These are phyloP conservation scores for Chenopodium suecicum DNA, from an alignment of 148 eudicot genomes.

Conservation along the genomic window DNA sequence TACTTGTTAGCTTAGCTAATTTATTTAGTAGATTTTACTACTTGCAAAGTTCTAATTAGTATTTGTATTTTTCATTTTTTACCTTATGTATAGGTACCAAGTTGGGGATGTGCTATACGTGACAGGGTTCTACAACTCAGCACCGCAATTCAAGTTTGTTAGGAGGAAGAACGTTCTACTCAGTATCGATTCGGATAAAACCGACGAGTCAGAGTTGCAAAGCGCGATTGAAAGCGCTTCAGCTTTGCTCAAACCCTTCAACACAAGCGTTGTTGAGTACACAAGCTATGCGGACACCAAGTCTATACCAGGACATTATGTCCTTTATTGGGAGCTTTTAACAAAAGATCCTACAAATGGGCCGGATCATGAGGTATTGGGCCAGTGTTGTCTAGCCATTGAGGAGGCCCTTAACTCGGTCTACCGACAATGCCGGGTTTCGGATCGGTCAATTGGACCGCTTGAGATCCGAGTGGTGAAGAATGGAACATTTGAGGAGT, in stretches of 20 bases:
- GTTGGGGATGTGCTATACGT: slow-evolving; percentile 79
- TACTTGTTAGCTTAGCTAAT: too few species aligned
- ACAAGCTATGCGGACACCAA: slow-evolving; percentile 56
- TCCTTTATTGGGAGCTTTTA: slow-evolving; percentile 50
- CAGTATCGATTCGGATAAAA: slow-evolving; percentile 62
- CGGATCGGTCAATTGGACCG: slow-evolving; percentile 51
- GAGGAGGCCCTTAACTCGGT: slow-evolving; percentile 57
- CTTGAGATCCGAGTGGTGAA: slow-evolving; percentile 56
- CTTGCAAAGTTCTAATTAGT: neutral
- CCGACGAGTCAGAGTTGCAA: slow-evolving; percentile 54
- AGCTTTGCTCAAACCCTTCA: slow-evolving; percentile 20
- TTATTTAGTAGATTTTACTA: too few species aligned
- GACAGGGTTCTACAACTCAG: slow-evolving; percentile 63
- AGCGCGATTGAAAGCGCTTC: slow-evolving; percentile 46
- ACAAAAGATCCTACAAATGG: slow-evolving; percentile 20
- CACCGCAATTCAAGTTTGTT: slow-evolving; percentile 74
- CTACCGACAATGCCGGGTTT: slow-evolving; percentile 52
- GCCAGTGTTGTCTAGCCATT: slow-evolving; percentile 48
- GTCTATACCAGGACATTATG: slow-evolving; percentile 58
- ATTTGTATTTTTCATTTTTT: too few species aligned
- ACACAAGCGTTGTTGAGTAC: slow-evolving; percentile 48
- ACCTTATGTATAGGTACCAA: slow-evolving; percentile 46
- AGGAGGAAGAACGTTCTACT: slow-evolving; percentile 66
- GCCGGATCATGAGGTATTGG: slow-evolving; percentile 31
- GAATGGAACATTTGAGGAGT: slow-evolving; percentile 61